Base-by-base conservation (phyloP, 2,329 filamentous ascomycete genomes). In the Aspergillus alliaceus region DNA sequence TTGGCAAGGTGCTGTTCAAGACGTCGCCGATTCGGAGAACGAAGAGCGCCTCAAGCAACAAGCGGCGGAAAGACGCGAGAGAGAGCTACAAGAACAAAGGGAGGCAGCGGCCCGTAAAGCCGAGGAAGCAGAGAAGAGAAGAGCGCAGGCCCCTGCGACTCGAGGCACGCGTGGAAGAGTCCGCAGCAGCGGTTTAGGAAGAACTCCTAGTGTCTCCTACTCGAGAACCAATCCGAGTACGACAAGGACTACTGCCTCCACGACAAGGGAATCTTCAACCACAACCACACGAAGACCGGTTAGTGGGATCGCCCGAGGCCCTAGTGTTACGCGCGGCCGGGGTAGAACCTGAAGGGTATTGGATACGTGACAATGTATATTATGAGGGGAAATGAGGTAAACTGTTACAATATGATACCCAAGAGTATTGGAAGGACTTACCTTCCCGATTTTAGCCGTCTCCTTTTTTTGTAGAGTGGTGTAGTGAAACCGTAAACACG, bases 1-100 rank as follows among this genome's bases (percentile, higher is more conserved):
- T 57, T 99, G 93, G 92, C 89, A 93, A 70, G 95, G 95, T 56
- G 90, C 93, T 27, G 90, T 86, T 4, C 87, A 93, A 69, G 95
- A 99, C 75, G 76, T 96, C 37, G 82, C 86, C n/a, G 91, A 96
- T 59, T 84, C 92, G 55, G 93, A 98, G 74, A 88, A 87, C 53
- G 93, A 98, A 71, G 86, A 86, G 3, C 72, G 86, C 12, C 79
- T 87, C 60, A 87, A 85, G 67, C 89, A 90, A 69, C 88, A 91
- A 66, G 91, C 90, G 46, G 89, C 86, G 1, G 89, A 96, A 74
- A 84, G 91, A 59, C 85, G 86, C 50, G 89, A 88, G 46, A 84
- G 84, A 2, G 93, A 96, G 69, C 89, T 95, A 57, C 90, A 95
- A 72, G 84, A 88, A 60, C 84, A 90, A 57, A 84, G 87, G 53